phyloP scores from a whole-genome alignment of 345 rosid species.

The Syzygium jambos region DNA sequence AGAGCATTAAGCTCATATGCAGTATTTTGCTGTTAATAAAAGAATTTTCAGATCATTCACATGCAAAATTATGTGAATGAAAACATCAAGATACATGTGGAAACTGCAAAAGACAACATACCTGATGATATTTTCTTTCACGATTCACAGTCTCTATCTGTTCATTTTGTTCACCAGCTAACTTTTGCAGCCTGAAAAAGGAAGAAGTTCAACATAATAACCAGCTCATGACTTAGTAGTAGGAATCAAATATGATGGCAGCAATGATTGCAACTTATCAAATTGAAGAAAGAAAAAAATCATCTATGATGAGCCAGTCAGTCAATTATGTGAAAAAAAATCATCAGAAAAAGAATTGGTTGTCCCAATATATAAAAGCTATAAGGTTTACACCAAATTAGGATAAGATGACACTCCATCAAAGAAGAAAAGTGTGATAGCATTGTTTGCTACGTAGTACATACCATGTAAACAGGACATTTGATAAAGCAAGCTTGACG shows the following conservation, averaged over 20 bases:
- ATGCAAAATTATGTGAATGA: background rate
- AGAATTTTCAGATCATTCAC: background rate
- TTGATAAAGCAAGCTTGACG: background rate
- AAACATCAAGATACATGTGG: background rate
- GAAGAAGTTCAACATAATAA: background rate
- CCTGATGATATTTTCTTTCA: constrained; percentile 96
- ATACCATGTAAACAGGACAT: background rate
- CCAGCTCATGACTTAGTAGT: background rate
- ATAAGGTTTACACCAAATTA: background rate
- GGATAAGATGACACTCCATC: background rate
- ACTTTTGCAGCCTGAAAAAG: constrained; percentile 61
- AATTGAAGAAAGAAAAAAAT: background rate
- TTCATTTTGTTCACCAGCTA: constrained; percentile 71
- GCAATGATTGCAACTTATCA: background rate
- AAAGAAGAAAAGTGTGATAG: background rate
- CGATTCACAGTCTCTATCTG: constrained; percentile 87
- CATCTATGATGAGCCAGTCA: background rate
- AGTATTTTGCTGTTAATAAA: constrained; percentile 65
- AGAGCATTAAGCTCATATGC: constrained; percentile 82
- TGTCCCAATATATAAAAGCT: background rate
- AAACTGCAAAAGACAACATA: constrained; percentile 13
- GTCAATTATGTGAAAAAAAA: background rate
- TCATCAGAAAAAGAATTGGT: background rate
- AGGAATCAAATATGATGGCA: background rate
- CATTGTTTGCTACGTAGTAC: background rate